phyloP scores from a whole-genome alignment of 2,329 filamentous ascomycete genomes.

The Gliomastix tumulicola region DNA sequence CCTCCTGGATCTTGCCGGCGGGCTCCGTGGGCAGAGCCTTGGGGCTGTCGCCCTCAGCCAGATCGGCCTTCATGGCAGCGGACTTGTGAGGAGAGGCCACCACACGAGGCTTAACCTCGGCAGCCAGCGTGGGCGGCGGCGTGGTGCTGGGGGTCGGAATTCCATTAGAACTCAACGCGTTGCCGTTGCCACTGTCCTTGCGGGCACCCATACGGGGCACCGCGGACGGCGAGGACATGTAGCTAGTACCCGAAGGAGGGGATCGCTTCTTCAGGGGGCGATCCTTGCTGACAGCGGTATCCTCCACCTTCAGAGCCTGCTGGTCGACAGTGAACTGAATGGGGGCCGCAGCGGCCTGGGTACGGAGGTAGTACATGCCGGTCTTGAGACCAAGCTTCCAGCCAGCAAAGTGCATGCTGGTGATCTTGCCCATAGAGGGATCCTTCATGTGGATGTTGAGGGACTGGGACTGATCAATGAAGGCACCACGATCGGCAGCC shows the following conservation, averaged over 20 bases:
- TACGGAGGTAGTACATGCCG: constrained; percentile 99
- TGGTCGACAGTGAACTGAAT: constrained; percentile 99
- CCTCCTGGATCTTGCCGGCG: constrained; percentile 50
- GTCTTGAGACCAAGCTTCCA: constrained; percentile 99
- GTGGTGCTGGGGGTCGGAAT: constrained; percentile 64
- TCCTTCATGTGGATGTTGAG: constrained; percentile 99
- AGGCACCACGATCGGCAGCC: constrained; percentile 96
- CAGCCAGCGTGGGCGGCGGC: constrained; percentile 41
- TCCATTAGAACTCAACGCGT: constrained; percentile 41
- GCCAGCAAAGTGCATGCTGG: constrained; percentile 97
- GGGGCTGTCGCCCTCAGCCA: constrained; percentile 70
- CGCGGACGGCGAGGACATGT: constrained; percentile 51
- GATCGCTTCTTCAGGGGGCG: constrained; percentile 63
- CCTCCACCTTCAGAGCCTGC: constrained; percentile 81
- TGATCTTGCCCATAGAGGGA: constrained; percentile 99
- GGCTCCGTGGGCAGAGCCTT: constrained; percentile 72
- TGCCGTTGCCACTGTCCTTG: constrained; percentile 37
- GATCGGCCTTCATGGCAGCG: constrained; percentile 69
- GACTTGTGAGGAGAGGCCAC: constrained; percentile 53
- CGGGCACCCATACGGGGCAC: constrained; percentile 58
- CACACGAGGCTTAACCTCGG: constrained; percentile 32
- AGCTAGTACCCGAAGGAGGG: constrained; percentile 45
- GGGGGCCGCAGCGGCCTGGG: constrained; percentile 90
- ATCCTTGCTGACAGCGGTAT: constrained; percentile 68
- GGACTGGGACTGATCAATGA: constrained; percentile 98